Evolutionary conservation across 2,329 filamentous ascomycete genomes (phyloP).

Genomic region (Calonectria hawksworthii): DNA sequence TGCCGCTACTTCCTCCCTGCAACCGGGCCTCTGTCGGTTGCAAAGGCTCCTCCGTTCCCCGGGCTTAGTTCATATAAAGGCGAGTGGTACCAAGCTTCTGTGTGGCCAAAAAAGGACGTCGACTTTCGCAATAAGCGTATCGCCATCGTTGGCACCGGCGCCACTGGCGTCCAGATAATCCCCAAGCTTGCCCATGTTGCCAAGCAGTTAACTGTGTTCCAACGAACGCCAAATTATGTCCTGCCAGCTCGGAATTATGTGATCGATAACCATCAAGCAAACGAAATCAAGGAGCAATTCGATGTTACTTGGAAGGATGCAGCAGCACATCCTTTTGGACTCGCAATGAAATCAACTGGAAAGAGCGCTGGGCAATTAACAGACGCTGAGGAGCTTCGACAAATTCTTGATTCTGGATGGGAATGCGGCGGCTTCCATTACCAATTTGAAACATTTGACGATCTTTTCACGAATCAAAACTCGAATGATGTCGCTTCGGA

Average conservation of each 20-base stretch:
- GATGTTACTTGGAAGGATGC: constrained; percentile 20
- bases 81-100: constrained; percentile 24
- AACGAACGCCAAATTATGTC: constrained; percentile 27
- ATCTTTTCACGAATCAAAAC: constrained; percentile 22
- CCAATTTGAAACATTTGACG: constrained; percentile 25
- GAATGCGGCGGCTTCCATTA: constrained; percentile 24
- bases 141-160: constrained; percentile 28
- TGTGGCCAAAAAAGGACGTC: constrained; percentile 8
- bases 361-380: neutral
- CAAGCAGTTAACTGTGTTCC: constrained; percentile 25
- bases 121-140: constrained; percentile 26
- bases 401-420: constrained; percentile 13
- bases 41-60: constrained; percentile 22
- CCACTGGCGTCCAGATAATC: constrained; percentile 30
- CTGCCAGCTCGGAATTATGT: constrained; percentile 25
- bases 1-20: constrained; percentile 27
- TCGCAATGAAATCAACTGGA: constrained; percentile 5
- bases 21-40: constrained; percentile 23
- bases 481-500: constrained; percentile 30
- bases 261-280: constrained; percentile 22
- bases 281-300: constrained; percentile 13
- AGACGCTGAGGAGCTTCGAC: neutral
- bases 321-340: neutral
- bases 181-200: constrained; percentile 26
- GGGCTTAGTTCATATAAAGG: constrained; percentile 12